Conservation (phyloP, 768 basidiomycete species). For the Mycena amicta region DNA sequence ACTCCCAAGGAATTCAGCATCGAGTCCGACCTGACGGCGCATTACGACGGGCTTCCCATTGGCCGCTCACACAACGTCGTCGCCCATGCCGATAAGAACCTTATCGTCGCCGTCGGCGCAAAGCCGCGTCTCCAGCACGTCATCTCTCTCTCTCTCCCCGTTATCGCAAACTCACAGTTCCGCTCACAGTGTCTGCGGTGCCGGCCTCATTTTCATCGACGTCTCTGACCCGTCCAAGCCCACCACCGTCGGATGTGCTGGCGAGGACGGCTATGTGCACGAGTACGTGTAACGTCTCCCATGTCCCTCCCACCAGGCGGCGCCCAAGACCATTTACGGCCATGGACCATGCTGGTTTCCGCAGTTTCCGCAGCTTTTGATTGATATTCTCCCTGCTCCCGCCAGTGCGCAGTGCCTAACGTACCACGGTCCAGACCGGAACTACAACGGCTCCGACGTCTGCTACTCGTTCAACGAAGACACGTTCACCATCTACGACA, state of each 20-base stretch:
- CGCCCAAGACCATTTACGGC: too few species aligned
- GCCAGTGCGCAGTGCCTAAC: conserved; percentile 31
- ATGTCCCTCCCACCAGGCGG: too few species aligned
- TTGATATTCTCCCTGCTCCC: too few species aligned
- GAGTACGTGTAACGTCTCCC: conserved; percentile 22
- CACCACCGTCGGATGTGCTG: conserved; percentile 24
- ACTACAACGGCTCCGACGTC: conserved; percentile 30
- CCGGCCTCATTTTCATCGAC: conserved; percentile 34
- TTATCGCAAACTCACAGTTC: neutral
- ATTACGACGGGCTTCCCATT: conserved; percentile 27
- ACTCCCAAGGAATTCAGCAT: conserved; percentile 28
- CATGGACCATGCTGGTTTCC: neutral
- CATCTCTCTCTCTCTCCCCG: neutral
- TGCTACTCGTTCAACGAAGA: conserved; percentile 37
- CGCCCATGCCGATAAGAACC: conserved; percentile 26
- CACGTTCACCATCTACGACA: conserved; percentile 30
- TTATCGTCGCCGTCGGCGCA: conserved; percentile 30
- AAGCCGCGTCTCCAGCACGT: conserved; percentile 23
- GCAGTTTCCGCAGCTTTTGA: conserved; percentile 1
- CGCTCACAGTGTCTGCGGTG: conserved; percentile 16
- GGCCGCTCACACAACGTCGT: conserved; percentile 35
- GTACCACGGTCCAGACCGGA: conserved; percentile 31
- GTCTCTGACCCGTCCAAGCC: conserved; percentile 31
- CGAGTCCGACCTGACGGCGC: conserved; percentile 22
- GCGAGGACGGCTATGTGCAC: conserved; percentile 35